phyloP scores from a whole-genome alignment of 257 asterid species.

The Paulownia fortunei region DNA sequence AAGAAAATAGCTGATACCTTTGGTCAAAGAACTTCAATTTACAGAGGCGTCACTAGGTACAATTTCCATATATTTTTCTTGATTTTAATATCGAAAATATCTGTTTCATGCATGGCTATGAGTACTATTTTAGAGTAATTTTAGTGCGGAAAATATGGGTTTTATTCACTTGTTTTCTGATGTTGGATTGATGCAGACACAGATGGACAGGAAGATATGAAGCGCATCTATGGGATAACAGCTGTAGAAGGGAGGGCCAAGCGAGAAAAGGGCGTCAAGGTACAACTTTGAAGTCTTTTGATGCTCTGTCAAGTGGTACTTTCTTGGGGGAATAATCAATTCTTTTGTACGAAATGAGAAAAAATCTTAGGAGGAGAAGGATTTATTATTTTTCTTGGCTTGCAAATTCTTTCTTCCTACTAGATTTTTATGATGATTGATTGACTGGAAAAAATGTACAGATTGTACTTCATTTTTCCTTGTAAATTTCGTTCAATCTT shows the following conservation, averaged over 20 bases:
- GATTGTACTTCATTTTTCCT: constrained; percentile 35
- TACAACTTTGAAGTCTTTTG: constrained; percentile 37
- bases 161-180: not conserved
- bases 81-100: not conserved
- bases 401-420: constrained; percentile 7
- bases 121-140: no score
- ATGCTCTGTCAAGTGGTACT: constrained; percentile 31
- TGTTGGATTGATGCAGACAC: constrained; percentile 60
- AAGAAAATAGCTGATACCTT: constrained; percentile 80
- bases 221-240: constrained; percentile 99
- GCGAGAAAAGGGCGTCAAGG: constrained; percentile 99
- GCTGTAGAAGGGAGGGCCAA: constrained; percentile 99
- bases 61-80: not conserved
- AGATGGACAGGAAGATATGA: constrained; percentile 99
- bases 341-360: not conserved
- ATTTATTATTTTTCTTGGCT: no score
- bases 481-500: constrained; percentile 38
- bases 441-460: constrained; percentile 53
- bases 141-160: not conserved
- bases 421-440: constrained; percentile 63
- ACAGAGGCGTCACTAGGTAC: constrained; percentile 96
- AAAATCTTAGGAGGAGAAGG: not conserved
- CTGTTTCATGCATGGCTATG: constrained; percentile 13
- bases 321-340: constrained; percentile 27
- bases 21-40: constrained; percentile 92